These are phyloP conservation scores for Saccharomyces hybrid DNA, from an alignment of 1,139 yeast species.

Conservation along the genomic window DNA sequence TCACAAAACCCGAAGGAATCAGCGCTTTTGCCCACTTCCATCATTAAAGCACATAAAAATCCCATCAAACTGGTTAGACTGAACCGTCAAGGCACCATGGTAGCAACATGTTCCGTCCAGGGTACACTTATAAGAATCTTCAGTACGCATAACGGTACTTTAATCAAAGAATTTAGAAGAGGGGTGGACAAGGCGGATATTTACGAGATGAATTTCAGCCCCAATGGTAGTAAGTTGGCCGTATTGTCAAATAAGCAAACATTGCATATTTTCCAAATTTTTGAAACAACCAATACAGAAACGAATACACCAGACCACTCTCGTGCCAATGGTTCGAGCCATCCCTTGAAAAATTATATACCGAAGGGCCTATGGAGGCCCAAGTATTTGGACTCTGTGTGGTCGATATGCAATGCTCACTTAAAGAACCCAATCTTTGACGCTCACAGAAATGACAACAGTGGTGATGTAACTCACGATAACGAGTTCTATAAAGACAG, in stretches of 20 bases:
- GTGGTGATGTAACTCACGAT: constrained; percentile 6
- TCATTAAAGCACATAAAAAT: constrained; percentile 78
- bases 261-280: constrained; percentile 67
- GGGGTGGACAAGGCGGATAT: constrained; percentile 80
- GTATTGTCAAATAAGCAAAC: constrained; percentile 86
- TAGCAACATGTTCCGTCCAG: constrained; percentile 82
- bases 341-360: constrained; percentile 51
- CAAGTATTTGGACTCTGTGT: constrained; percentile 71
- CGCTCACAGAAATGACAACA: constrained; percentile 13
- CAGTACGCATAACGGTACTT: constrained; percentile 64
- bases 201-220: constrained; percentile 78
- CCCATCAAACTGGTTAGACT: constrained; percentile 59
- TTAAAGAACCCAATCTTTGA: constrained; percentile 36
- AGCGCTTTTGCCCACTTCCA: constrained; percentile 26
- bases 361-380: constrained; percentile 54
- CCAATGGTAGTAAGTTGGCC: constrained; percentile 66
- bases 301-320: background rate
- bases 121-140: constrained; percentile 83
- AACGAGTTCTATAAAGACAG: constrained; percentile 21
- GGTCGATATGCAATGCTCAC: constrained; percentile 84
- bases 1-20: constrained; percentile 38
- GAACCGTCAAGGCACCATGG: constrained; percentile 64
- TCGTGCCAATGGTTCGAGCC: constrained; percentile 28
- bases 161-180: constrained; percentile 75
- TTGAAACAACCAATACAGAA: constrained; percentile 7